Evolutionary conservation across 192 early-diverging fungal species (phyloP), one percentile per base, ranked within the genome.

Genomic region (Coemansia sp.): DNA sequence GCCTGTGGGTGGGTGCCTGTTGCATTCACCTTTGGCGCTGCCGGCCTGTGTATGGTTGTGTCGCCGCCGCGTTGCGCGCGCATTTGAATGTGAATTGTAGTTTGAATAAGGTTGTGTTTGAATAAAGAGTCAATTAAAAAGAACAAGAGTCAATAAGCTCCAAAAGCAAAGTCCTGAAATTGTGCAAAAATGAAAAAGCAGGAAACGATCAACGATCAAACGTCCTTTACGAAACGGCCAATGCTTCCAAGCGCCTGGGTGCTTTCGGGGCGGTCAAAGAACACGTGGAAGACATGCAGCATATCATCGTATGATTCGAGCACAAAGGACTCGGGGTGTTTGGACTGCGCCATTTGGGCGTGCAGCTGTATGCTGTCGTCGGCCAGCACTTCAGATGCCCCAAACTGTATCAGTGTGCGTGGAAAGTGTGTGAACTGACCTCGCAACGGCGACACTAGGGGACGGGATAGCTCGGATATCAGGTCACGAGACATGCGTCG

Each of bases 331-430:
- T 14, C 40, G 18, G 48, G n/a, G 2, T 26, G 31, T 18, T n/a
- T n/a, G 31, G 8, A 36, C 31, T 57, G 42, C 18, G 64, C 61
- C n/a, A 76, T 63, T 20, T 51, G 60, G 20, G 53, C 53, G 20
- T 68, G 17, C 12, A 73, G 55, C 58, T 73, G 47, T 6, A 24
- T 46, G 28, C 68, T 71, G 6, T 79, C 71, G 40, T 72, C 70
- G 14, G 31, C 5, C 9, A 79, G 59, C 14, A 69, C 3, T 51
- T 79, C 76, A 37, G 59, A 61, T 3, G 64, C 60, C 3, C 76
- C 76, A 0, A 54, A 59, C 8, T 73, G 76, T 1, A 73, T 70
- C 6, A 79, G 60, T 0, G 67, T 79, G 0, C 71, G 76, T 20
- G 76, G 76, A 38, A 73, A 70, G n/a, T 36, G 58, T 5, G 11